Conservation (phyloP, 2,329 filamentous ascomycete species). For the Clarireedia sp. region DNA sequence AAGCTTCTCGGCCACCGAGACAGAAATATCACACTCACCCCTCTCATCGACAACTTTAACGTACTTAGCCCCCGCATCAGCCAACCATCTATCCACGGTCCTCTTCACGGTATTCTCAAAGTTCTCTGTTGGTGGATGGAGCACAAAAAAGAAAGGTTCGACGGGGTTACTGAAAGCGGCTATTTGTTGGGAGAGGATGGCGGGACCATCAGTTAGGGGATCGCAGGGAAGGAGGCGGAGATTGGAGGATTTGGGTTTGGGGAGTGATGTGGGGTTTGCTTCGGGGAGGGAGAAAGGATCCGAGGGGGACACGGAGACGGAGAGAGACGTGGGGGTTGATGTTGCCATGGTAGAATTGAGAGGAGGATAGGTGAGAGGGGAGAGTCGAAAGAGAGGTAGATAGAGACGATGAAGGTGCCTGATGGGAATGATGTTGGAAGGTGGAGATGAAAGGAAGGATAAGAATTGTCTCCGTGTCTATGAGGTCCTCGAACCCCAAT, state of each 20-base stretch:
- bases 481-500: no score
- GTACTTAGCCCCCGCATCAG: slow-evolving; percentile 12
- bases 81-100: slow-evolving; percentile 13
- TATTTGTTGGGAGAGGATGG: slow-evolving; percentile 13
- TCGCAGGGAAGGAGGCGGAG: not conserved
- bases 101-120: slow-evolving; percentile 13
- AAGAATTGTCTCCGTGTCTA: no score
- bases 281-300: not conserved
- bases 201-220: slow-evolving; percentile 7
- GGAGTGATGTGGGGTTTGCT: not conserved
- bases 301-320: not conserved
- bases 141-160: slow-evolving; percentile 16
- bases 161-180: slow-evolving; percentile 6
- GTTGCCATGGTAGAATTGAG: no score
- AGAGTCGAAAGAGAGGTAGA: no score
- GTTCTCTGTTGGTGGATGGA: slow-evolving; percentile 13
- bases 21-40: slow-evolving; percentile 1
- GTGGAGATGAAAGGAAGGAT: no score
- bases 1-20: not conserved
- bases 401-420: no score
- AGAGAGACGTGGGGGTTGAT: no score
- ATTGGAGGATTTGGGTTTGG: not conserved
- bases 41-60: slow-evolving; percentile 17
- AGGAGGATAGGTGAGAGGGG: no score
- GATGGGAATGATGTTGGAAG: no score